Conservation (phyloP, 2,329 filamentous ascomycete species). For the Aureobasidium sp. region DNA sequence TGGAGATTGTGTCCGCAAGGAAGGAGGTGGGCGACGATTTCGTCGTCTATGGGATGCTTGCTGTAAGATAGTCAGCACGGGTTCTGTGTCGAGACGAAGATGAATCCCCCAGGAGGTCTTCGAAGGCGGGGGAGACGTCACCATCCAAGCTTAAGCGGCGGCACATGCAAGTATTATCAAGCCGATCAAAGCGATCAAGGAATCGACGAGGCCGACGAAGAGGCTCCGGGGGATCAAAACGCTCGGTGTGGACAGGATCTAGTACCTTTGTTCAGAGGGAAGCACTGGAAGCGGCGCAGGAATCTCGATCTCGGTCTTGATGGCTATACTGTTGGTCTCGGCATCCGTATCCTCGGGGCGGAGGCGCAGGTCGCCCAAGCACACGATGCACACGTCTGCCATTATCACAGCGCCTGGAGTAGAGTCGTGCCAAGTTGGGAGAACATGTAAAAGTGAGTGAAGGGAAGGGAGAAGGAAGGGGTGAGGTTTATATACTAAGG, state of each 20-base stretch:
- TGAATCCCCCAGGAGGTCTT: conserved; percentile 22
- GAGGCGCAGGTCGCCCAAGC: conserved; percentile 59
- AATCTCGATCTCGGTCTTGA: not conserved
- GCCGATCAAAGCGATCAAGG: conserved; percentile 29
- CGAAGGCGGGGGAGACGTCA: conserved; percentile 24
- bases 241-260: conserved; percentile 1
- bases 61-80: conserved; percentile 22
- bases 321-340: not conserved
- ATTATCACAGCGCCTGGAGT: conserved; percentile 28
- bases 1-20: conserved; percentile 90
- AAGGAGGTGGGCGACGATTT: conserved; percentile 52
- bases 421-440: conserved; percentile 8
- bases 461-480: conserved; percentile 1
- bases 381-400: conserved; percentile 64
- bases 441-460: not conserved
- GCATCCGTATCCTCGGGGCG: not conserved
- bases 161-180: conserved; percentile 26
- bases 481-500: conserved; percentile 1
- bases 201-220: conserved; percentile 19
- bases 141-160: conserved; percentile 32
- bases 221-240: conserved; percentile 3
- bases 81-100: not conserved
- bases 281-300: not conserved
- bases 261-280: conserved; percentile 7
- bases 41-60: conserved; percentile 33